These are phyloP conservation scores for Talaromyces atroroseus DNA, from an alignment of 2,329 filamentous ascomycete species.

Conservation along the genomic window DNA sequence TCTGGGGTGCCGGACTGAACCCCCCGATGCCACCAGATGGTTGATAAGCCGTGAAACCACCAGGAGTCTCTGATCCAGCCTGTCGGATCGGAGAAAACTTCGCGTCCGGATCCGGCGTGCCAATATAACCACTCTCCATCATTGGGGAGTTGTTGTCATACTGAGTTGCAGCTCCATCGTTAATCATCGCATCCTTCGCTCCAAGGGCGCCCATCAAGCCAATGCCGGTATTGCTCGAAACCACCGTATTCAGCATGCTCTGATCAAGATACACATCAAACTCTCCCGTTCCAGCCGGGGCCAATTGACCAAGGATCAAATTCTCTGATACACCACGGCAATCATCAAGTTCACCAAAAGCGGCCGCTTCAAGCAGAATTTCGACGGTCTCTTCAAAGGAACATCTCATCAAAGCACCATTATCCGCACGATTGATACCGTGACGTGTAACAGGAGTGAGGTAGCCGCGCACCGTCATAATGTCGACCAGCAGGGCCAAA, in stretches of 20 bases:
- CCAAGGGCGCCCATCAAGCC: conserved; percentile 66
- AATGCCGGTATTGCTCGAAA: conserved; percentile 75
- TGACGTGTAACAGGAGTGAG: conserved; percentile 96
- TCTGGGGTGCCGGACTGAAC: conserved; percentile 63
- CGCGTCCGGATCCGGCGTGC: conserved; percentile 58
- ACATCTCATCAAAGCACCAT: conserved; percentile 96
- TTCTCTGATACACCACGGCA: conserved; percentile 98
- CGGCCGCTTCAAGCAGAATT: conserved; percentile 91
- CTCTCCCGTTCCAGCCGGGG: conserved; percentile 93
- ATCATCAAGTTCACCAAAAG: conserved; percentile 91
- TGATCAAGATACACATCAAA: conserved; percentile 92
- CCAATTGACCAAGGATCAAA: conserved; percentile 95
- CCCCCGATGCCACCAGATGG: conserved; percentile 60
- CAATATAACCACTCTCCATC: conserved; percentile 55
- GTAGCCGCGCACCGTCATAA: conserved; percentile 93
- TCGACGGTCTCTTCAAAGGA: conserved; percentile 99
- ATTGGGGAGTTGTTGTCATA: conserved; percentile 71
- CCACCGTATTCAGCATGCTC: conserved; percentile 90
- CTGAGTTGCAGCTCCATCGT: conserved; percentile 81
- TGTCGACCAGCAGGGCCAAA: conserved; percentile 87
- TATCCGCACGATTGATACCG: conserved; percentile 96
- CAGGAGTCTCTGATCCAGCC: conserved; percentile 56
- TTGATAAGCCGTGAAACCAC: conserved; percentile 60
- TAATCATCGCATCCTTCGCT: conserved; percentile 64
- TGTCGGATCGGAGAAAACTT: conserved; percentile 70